Conservation (phyloP, 139 green algal species). For the Edaphochlamys debaryana region DNA sequence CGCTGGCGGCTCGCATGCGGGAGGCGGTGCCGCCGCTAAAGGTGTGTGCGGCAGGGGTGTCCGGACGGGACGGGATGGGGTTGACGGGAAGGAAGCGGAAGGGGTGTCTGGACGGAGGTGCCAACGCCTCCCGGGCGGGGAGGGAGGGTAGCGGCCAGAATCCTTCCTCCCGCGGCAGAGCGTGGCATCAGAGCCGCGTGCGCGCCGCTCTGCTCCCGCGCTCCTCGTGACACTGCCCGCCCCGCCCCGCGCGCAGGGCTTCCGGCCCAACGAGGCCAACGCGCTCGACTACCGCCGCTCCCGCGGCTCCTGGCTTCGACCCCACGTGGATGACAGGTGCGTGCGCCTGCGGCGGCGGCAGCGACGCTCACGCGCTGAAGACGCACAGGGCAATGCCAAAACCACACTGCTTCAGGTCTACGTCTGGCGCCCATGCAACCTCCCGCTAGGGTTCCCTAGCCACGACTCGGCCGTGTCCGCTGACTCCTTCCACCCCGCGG, state of each 20-base stretch:
- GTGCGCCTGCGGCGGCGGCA: not conserved
- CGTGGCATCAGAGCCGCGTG: no score
- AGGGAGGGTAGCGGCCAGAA: no score
- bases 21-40: conserved; percentile 17
- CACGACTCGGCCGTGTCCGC: no score
- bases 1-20: conserved; percentile 45
- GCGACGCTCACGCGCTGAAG: no score
- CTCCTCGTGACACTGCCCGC: no score
- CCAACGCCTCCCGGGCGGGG: no score
- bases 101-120: no score
- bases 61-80: not conserved
- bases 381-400: not conserved
- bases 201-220: no score
- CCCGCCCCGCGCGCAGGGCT: conserved; percentile 16
- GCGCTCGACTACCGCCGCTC: conserved; percentile 52
- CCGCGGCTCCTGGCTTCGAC: conserved; percentile 31
- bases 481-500: not conserved
- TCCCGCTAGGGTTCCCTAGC: no score
- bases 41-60: not conserved
- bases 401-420: no score
- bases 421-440: no score
- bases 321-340: conserved; percentile 59
- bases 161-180: no score
- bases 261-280: conserved; percentile 60
- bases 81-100: not conserved